phyloP scores from a whole-genome alignment of 2,329 filamentous ascomycete genomes.

The Paecilomyces variotii region DNA sequence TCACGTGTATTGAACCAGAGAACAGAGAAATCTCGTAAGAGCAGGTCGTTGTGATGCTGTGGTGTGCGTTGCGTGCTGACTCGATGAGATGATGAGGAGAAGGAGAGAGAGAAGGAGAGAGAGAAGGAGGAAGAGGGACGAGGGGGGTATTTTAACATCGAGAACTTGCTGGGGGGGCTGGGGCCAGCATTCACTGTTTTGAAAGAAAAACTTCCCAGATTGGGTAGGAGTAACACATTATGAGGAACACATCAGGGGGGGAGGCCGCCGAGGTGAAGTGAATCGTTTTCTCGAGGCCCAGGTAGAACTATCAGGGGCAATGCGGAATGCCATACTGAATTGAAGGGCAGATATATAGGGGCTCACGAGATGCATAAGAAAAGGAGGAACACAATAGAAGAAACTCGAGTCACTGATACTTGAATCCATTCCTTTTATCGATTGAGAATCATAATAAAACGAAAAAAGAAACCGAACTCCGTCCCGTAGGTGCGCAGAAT shows the following conservation, averaged over 20 bases:
- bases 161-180: neutral
- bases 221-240: neutral
- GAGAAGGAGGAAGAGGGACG: neutral
- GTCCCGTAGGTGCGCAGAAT: conserved; percentile 10
- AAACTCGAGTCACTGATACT: conserved; percentile 7
- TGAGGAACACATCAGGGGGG: neutral
- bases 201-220: neutral
- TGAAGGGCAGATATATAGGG: neutral
- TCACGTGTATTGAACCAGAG: neutral
- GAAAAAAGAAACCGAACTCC: conserved; percentile 14
- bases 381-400: neutral
- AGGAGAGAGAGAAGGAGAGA: neutral
- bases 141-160: neutral
- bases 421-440: conserved; percentile 17
- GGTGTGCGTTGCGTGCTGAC: neutral
- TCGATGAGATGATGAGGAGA: neutral
- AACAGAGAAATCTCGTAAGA: neutral
- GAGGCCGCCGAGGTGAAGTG: neutral
- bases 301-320: neutral
- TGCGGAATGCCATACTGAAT: neutral
- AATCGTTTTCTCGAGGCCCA: neutral
- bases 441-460: conserved; percentile 17
- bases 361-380: neutral
- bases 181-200: neutral
- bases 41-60: neutral